Conservation (phyloP, 805 yeast species). For the Zygosaccharomyces bisporus region DNA sequence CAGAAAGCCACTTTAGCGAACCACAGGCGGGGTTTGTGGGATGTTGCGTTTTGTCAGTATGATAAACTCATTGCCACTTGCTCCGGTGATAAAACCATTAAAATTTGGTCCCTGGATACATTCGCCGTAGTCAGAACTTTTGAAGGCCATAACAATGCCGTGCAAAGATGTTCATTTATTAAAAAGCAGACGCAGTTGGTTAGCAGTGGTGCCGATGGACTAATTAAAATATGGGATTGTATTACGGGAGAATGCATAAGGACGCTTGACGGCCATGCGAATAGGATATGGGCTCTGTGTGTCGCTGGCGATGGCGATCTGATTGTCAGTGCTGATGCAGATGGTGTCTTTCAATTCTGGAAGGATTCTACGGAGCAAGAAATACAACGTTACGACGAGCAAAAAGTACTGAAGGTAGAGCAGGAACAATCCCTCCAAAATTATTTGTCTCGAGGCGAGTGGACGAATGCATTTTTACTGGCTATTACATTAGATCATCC, state of each 20-base stretch:
- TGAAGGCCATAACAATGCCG: conserved; percentile 93
- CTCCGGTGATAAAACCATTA: conserved; percentile 89
- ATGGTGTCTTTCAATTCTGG: conserved; percentile 89
- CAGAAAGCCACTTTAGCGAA: conserved; percentile 79
- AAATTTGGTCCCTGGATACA: conserved; percentile 82
- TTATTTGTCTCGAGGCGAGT: conserved; percentile 64
- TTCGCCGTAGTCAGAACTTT: conserved; percentile 74
- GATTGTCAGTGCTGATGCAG: conserved; percentile 89
- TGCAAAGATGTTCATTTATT: conserved; percentile 73
- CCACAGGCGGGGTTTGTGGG: conserved; percentile 95
- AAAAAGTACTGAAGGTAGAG: conserved; percentile 59
- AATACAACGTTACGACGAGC: conserved; percentile 47
- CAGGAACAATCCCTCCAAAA: conserved; percentile 85
- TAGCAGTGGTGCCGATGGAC: conserved; percentile 88
- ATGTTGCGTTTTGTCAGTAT: conserved; percentile 72
- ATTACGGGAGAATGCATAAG: conserved; percentile 71
- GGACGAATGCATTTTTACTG: conserved; percentile 83
- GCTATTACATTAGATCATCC: conserved; percentile 90
- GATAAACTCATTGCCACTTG: conserved; percentile 76
- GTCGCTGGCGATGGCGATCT: conserved; percentile 60
- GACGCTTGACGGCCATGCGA: conserved; percentile 89
- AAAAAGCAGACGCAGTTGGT: conserved; percentile 64
- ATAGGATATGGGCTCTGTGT: conserved; percentile 90
- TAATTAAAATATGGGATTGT: conserved; percentile 85
- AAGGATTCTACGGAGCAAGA: conserved; percentile 78